phyloP scores from a whole-genome alignment of 352 stramenopile species.

The Pythium vanterpoolii region DNA sequence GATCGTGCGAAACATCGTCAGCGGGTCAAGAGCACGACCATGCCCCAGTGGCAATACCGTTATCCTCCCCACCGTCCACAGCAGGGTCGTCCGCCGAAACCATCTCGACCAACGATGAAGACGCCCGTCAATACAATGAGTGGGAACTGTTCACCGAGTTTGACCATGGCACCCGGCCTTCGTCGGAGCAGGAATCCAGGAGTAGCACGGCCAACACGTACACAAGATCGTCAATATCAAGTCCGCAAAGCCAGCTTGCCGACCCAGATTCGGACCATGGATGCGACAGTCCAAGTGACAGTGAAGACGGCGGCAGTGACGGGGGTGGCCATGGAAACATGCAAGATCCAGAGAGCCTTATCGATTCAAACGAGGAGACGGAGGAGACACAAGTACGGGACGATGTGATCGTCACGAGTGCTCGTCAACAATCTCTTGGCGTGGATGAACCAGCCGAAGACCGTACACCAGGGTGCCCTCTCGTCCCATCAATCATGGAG shows the following conservation, averaged over 20 bases:
- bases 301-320: neutral
- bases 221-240: neutral
- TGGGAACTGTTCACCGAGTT: constrained; percentile 26
- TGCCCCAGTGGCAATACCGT: neutral
- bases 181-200: constrained; percentile 1
- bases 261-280: constrained; percentile 3
- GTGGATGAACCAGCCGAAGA: neutral
- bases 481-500: neutral
- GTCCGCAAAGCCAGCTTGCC: neutral
- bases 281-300: neutral
- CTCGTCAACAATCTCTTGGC: neutral
- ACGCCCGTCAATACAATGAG: constrained; percentile 20
- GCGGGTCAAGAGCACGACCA: neutral
- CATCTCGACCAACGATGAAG: constrained; percentile 22
- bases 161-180: constrained; percentile 3
- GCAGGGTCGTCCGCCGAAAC: constrained; percentile 20
- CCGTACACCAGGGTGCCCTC: neutral
- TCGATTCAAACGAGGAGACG: neutral
- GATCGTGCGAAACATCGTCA: neutral
- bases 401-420: neutral
- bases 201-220: neutral
- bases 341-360: neutral
- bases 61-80: neutral
- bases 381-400: neutral
- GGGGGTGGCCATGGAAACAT: neutral